phyloP scores from a whole-genome alignment of 2,329 filamentous ascomycete species.

The Sclerotinia minor region DNA sequence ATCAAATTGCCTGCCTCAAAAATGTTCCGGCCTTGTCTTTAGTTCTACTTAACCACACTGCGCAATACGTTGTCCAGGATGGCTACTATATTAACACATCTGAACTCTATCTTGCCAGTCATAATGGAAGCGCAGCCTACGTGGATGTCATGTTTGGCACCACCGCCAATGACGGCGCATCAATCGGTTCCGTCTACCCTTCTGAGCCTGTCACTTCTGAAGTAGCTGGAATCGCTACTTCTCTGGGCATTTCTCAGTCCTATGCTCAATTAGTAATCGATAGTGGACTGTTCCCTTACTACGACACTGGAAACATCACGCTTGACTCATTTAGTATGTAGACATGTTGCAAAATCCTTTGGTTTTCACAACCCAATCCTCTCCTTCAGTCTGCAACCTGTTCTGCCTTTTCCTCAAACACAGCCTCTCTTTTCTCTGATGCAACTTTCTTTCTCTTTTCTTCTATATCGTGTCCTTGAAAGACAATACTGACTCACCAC shows the following conservation, averaged over 20 bases:
- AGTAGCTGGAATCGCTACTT: slow-evolving; percentile 46
- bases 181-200: slow-evolving; percentile 50
- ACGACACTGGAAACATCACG: slow-evolving; percentile 51
- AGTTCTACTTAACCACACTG: slow-evolving; percentile 44
- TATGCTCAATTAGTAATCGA: slow-evolving; percentile 47
- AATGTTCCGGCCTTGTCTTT: slow-evolving; percentile 45
- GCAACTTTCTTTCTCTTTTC: too few species aligned
- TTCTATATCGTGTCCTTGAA: too few species aligned
- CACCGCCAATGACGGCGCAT: slow-evolving; percentile 52
- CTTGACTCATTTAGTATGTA: slow-evolving; percentile 51
- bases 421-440: too few species aligned
- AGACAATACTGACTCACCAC: too few species aligned
- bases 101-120: slow-evolving; percentile 48
- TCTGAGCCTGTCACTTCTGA: slow-evolving; percentile 46
- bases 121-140: slow-evolving; percentile 49
- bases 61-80: slow-evolving; percentile 56
- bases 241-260: slow-evolving; percentile 49
- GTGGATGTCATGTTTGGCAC: slow-evolving; percentile 55
- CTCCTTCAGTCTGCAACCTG: too few species aligned
- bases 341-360: too few species aligned
- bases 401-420: too few species aligned
- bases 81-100: slow-evolving; percentile 52
- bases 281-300: slow-evolving; percentile 51
- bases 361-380: too few species aligned
- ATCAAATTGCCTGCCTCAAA: slow-evolving; percentile 50